Conservation (phyloP, 1,284 basidiomycete genomes). For the Malassezia cuniculi region DNA sequence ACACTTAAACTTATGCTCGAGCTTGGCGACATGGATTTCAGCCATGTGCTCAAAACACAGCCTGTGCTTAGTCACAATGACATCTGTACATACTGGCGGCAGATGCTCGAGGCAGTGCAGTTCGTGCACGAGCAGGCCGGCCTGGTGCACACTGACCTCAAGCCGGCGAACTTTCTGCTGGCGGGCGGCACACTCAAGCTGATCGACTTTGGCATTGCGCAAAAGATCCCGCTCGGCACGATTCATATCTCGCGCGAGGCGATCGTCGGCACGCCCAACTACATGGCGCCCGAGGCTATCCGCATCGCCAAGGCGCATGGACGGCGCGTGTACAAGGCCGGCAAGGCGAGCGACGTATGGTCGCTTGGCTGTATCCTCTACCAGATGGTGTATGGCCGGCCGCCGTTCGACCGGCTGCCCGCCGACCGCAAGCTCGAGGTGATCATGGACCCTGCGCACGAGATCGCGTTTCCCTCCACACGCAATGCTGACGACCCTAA, state of each 20-base stretch:
- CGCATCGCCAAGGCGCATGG: constrained; percentile 33
- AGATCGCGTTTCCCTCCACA: constrained; percentile 63
- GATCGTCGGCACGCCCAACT: constrained; percentile 44
- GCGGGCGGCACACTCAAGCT: constrained; percentile 77
- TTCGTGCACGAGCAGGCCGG: constrained; percentile 39
- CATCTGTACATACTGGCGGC: constrained; percentile 33
- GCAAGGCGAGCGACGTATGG: constrained; percentile 65
- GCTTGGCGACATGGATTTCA: constrained; percentile 41
- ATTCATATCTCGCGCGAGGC: constrained; percentile 42
- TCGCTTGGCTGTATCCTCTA: constrained; percentile 88
- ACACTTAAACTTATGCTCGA: constrained; percentile 40
- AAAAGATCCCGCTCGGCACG: constrained; percentile 53
- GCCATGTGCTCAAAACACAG: constrained; percentile 23
- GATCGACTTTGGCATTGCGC: constrained; percentile 93
- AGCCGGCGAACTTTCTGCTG: constrained; percentile 56
- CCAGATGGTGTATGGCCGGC: constrained; percentile 86
- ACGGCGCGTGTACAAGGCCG: constrained; percentile 45
- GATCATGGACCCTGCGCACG: constrained; percentile 61
- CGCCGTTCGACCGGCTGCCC: constrained; percentile 74
- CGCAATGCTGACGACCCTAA: constrained; percentile 51
- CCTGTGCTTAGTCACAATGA: constrained; percentile 22
- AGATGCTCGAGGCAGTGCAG: constrained; percentile 44
- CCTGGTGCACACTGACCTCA: constrained; percentile 42
- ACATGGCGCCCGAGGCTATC: constrained; percentile 45
- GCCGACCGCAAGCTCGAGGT: constrained; percentile 82